Conservation (phyloP, 176 grass and related monocot species). For the Melocanna baccifera region DNA sequence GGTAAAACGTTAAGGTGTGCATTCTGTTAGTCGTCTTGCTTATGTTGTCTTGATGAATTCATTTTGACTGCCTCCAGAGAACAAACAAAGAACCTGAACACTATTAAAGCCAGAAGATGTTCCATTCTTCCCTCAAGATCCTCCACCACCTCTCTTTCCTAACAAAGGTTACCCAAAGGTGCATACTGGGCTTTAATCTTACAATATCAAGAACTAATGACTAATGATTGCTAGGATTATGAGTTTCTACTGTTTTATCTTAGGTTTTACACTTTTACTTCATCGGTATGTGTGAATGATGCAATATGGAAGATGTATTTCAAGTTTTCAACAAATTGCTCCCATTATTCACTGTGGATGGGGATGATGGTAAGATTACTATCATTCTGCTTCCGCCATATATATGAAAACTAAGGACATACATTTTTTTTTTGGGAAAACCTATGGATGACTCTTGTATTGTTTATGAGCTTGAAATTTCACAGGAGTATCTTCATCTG, state of each 20-base stretch:
- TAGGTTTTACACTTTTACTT: slow-evolving; percentile 70
- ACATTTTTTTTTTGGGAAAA: not conserved
- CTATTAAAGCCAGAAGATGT: slow-evolving; percentile 89
- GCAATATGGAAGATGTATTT: slow-evolving; percentile 96
- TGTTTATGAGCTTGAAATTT: slow-evolving; percentile 17
- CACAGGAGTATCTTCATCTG: slow-evolving; percentile 16
- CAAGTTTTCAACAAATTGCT: slow-evolving; percentile 62
- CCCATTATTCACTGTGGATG: slow-evolving; percentile 66
- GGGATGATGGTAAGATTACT: slow-evolving; percentile 75
- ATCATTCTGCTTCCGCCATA: too few relatives aligned
- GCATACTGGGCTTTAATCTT: not conserved
- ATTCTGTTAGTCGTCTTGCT: not conserved
- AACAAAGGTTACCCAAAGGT: slow-evolving; percentile 46
- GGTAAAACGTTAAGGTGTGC: not conserved
- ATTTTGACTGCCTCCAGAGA: not conserved
- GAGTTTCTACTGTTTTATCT: not conserved
- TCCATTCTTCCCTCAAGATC: slow-evolving; percentile 75
- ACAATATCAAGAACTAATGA: not conserved
- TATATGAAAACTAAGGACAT: not conserved
- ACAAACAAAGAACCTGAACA: not conserved
- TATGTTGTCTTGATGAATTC: not conserved
- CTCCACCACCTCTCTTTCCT: slow-evolving; percentile 37
- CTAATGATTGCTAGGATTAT: not conserved
- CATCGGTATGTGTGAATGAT: slow-evolving; percentile 53
- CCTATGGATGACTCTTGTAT: not conserved